Percentiles rank a stretch among this genome's conserved stretches.
Conservation (phyloP, 2,329 filamentous ascomycete genomes). For the Alternaria viburni region DNA sequence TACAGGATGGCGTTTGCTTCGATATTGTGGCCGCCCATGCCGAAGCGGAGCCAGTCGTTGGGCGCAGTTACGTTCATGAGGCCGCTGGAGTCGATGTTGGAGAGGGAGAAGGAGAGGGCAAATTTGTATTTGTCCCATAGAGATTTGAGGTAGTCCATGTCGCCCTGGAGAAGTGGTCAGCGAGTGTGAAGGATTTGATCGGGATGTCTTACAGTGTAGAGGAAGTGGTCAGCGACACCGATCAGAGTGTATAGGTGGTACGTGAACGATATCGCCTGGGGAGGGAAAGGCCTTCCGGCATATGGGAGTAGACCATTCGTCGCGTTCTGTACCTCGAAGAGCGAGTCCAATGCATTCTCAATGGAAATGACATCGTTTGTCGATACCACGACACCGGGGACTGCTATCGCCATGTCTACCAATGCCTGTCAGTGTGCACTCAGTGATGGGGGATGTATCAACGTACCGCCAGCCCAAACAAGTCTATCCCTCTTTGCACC, state of each 20-base stretch:
- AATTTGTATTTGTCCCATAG: conserved; percentile 56
- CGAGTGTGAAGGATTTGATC: background rate
- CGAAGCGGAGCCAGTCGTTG: conserved; percentile 57
- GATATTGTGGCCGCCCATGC: conserved; percentile 59
- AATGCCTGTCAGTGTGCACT: background rate
- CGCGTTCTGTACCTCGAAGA: conserved; percentile 54
- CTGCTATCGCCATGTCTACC: conserved; percentile 63
- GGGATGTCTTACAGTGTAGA: conserved; percentile 44
- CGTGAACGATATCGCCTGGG: conserved; percentile 54
- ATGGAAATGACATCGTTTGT: conserved; percentile 61
- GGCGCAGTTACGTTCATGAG: conserved; percentile 55
- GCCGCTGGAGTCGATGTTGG: conserved; percentile 51
- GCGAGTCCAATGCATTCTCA: conserved; percentile 57
- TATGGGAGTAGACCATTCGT: conserved; percentile 58
- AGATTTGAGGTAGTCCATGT: conserved; percentile 48
- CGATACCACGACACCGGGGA: conserved; percentile 61
- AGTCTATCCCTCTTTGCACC: conserved; percentile 66
- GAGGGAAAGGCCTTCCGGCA: conserved; percentile 55
- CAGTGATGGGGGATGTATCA: background rate
- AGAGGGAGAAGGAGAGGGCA: conserved; percentile 52
- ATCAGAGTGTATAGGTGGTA: conserved; percentile 62
- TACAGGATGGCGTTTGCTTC: conserved; percentile 57
- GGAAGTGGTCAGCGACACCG: conserved; percentile 54
- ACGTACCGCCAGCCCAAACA: conserved; percentile 62
- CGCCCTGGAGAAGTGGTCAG: conserved; percentile 32